These are phyloP conservation scores for Diddensiella santjacobensis DNA, from an alignment of 805 yeast species.

Conservation along the genomic window DNA sequence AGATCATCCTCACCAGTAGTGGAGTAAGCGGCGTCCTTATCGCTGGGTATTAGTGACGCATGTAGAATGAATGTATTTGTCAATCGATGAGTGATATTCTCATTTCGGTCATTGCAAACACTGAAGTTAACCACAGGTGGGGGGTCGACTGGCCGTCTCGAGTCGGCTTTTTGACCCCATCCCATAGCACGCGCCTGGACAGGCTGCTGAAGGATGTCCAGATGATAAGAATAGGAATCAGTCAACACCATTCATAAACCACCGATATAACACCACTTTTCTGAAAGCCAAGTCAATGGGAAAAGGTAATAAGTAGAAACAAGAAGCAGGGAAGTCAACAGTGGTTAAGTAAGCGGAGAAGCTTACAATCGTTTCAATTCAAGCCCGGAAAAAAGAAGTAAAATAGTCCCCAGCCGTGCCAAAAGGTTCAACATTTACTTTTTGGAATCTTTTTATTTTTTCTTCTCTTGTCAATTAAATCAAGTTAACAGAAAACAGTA, in stretches of 20 bases:
- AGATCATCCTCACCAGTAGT: background rate
- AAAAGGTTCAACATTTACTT: no score
- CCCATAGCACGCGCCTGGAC: slow-evolving; percentile 35
- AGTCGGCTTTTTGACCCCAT: slow-evolving; percentile 33
- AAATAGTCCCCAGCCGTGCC: no score
- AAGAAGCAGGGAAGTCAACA: no score
- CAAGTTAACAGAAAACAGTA: no score
- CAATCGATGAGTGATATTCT: slow-evolving; percentile 31
- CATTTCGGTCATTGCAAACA: slow-evolving; percentile 21
- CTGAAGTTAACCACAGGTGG: slow-evolving; percentile 32
- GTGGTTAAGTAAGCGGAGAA: no score
- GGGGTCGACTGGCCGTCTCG: slow-evolving; percentile 36
- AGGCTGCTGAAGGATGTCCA: slow-evolving; percentile 32
- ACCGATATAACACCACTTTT: no score
- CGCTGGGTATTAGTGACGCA: slow-evolving; percentile 11
- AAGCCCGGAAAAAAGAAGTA: no score
- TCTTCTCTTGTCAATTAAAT: no score
- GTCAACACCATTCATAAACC: background rate
- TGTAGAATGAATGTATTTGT: slow-evolving; percentile 28
- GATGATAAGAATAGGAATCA: slow-evolving; percentile 8
- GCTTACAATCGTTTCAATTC: no score
- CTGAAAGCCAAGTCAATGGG: no score
- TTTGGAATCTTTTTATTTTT: no score
- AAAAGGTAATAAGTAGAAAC: no score
- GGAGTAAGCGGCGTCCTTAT: background rate